Conservation (phyloP, 164 flowering plant species). For the Chimonanthus salicifolius region DNA sequence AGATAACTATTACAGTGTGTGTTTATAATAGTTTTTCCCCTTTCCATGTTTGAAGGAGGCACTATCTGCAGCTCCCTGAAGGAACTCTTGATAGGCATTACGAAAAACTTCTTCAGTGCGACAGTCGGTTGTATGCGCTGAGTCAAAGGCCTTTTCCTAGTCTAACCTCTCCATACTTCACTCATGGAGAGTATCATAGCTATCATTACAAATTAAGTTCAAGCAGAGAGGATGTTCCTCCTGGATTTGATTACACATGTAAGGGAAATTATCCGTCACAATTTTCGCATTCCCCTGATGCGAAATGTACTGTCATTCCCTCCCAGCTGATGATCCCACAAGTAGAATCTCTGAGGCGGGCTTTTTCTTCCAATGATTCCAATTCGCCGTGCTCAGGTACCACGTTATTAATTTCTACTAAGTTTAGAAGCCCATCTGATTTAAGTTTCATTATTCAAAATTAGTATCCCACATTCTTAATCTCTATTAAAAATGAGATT, state of each 20-base stretch:
- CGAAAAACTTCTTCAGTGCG: slow-evolving; percentile 37
- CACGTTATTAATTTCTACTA: neutral
- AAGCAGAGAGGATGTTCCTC: neutral
- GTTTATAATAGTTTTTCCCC: neutral
- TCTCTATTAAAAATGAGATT: no score
- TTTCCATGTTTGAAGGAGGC: slow-evolving; percentile 30
- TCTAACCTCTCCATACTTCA: slow-evolving; percentile 22
- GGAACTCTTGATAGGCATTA: slow-evolving; percentile 37
- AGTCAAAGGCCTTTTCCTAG: slow-evolving; percentile 32
- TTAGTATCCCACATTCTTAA: no score
- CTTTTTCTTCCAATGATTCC: neutral
- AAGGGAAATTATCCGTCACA: neutral
- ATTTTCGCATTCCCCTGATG: neutral
- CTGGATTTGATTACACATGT: neutral
- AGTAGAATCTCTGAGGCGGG: neutral
- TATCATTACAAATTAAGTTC: neutral
- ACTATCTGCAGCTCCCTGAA: slow-evolving; percentile 32
- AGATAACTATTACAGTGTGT: no score
- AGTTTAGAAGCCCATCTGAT: neutral
- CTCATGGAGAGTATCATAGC: neutral
- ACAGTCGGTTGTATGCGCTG: slow-evolving; percentile 20
- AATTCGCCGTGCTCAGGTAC: neutral
- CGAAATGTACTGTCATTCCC: neutral
- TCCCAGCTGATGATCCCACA: neutral
- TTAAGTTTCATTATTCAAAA: neutral